phyloP scores from a whole-genome alignment of 306 rosid genomes.

The Fragaria iinumae region DNA sequence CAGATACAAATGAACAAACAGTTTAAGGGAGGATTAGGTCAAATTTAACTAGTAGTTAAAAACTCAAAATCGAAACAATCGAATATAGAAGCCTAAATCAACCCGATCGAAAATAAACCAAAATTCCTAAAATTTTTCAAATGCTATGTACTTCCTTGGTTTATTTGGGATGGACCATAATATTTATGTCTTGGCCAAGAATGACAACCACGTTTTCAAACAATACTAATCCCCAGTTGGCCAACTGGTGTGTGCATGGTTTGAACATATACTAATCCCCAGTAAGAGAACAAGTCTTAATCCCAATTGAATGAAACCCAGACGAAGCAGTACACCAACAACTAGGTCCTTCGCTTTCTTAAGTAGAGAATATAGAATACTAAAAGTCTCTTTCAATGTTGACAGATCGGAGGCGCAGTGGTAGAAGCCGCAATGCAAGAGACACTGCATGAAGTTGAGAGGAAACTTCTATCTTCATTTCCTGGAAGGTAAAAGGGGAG shows the following conservation, averaged over 20 bases:
- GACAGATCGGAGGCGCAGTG: slow-evolving; percentile 26
- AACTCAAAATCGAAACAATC: not conserved
- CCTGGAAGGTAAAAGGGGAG: slow-evolving; percentile 6
- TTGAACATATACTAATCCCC: not conserved
- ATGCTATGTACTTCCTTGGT: not conserved
- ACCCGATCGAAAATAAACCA: not conserved
- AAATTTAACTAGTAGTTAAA: not conserved
- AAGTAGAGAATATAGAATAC: not conserved
- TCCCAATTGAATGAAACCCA: not conserved
- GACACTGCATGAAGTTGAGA: slow-evolving; percentile 28
- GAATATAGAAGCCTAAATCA: too few species aligned
- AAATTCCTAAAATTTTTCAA: not conserved
- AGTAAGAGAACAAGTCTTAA: not conserved
- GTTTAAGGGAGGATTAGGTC: not conserved
- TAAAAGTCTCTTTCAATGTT: not conserved
- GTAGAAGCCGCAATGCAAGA: slow-evolving; percentile 24
- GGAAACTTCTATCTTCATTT: slow-evolving; percentile 19
- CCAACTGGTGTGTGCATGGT: not conserved
- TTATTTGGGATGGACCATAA: not conserved
- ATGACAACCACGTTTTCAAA: not conserved
- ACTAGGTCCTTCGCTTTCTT: not conserved
- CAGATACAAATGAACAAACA: not conserved
- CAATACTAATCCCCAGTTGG: too few species aligned
- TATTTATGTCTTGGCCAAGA: not conserved
- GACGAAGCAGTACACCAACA: not conserved